A percentile compares a stretch with the other conserved stretches of the same genome.
Evolutionary conservation across 177 flowering plant species (phyloP).

Genomic region (Vitis hybrid): DNA sequence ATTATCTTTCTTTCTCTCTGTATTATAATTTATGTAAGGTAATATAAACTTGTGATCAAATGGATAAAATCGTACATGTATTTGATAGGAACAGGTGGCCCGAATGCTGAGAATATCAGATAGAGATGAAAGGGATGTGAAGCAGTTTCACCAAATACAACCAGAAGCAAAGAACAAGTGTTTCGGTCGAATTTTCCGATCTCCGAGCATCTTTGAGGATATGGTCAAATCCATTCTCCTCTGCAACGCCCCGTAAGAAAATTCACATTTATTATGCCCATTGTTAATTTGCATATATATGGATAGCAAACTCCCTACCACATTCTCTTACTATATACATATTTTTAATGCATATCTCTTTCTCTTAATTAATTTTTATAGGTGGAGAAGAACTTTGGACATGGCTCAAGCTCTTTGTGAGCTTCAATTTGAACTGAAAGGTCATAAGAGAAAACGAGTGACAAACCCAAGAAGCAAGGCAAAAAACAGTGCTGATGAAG

Average conservation of each 20-base stretch:
- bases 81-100: slow-evolving; percentile 23
- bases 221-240: slow-evolving; percentile 31
- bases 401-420: slow-evolving; percentile 40
- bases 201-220: slow-evolving; percentile 41
- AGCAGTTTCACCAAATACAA: slow-evolving; percentile 24
- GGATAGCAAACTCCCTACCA: no score
- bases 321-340: no score
- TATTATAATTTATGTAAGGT: neutral
- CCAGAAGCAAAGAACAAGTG: slow-evolving; percentile 17
- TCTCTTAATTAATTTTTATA: neutral
- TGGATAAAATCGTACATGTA: no score
- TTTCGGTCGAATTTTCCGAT: slow-evolving; percentile 35
- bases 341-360: no score
- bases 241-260: slow-evolving; percentile 19
- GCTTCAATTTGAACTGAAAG: slow-evolving; percentile 20
- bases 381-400: slow-evolving; percentile 29
- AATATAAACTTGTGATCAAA: no score
- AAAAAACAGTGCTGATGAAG: neutral
- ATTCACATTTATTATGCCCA: no score
- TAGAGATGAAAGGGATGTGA: slow-evolving; percentile 21
- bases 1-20: neutral
- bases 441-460: slow-evolving; percentile 4
- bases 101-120: slow-evolving; percentile 35
- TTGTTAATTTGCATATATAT: no score
- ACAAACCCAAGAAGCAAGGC: neutral